Conservation (phyloP, 2,329 filamentous ascomycete genomes). For the Beauveria medogensis region DNA sequence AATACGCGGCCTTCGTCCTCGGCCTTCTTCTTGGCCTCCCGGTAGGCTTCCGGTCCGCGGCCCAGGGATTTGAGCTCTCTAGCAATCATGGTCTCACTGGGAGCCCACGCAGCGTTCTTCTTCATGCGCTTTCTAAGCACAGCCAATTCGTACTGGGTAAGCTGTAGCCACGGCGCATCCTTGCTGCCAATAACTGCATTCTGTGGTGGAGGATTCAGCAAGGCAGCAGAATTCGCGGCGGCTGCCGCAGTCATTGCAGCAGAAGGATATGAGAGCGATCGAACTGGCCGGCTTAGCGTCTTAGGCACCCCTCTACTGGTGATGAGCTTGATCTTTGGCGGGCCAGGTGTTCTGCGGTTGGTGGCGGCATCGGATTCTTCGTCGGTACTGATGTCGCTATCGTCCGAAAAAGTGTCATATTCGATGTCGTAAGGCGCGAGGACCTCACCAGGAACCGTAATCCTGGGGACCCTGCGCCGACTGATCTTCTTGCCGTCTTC, state of each 20-base stretch:
- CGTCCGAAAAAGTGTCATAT: conserved; percentile 49
- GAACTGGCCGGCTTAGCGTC: conserved; percentile 32
- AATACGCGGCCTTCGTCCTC: conserved; percentile 58
- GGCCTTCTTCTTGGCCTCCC: conserved; percentile 54
- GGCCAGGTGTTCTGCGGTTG: conserved; percentile 27
- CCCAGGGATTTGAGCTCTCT: conserved; percentile 65
- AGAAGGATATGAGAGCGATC: conserved; percentile 27
- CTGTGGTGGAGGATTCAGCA: conserved; percentile 50
- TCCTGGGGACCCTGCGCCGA: conserved; percentile 43
- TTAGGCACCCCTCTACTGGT: conserved; percentile 33
- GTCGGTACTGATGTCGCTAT: conserved; percentile 45
- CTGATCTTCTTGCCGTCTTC: conserved; percentile 38
- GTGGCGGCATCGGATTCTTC: conserved; percentile 37
- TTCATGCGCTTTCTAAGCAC: conserved; percentile 79
- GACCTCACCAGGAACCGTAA: conserved; percentile 59
- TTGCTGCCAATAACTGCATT: conserved; percentile 50
- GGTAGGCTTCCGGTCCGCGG: conserved; percentile 56
- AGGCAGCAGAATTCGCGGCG: conserved; percentile 31
- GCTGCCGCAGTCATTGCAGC: conserved; percentile 29
- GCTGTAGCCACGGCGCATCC: conserved; percentile 57
- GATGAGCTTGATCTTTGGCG: conserved; percentile 43
- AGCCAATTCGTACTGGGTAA: conserved; percentile 57
- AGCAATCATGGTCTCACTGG: conserved; percentile 78
- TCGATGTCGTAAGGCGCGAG: conserved; percentile 58
- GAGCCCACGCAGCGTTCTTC: conserved; percentile 81